Evolutionary conservation across 768 basidiomycete species (phyloP).

Genomic region (Boletus rex-veris): DNA sequence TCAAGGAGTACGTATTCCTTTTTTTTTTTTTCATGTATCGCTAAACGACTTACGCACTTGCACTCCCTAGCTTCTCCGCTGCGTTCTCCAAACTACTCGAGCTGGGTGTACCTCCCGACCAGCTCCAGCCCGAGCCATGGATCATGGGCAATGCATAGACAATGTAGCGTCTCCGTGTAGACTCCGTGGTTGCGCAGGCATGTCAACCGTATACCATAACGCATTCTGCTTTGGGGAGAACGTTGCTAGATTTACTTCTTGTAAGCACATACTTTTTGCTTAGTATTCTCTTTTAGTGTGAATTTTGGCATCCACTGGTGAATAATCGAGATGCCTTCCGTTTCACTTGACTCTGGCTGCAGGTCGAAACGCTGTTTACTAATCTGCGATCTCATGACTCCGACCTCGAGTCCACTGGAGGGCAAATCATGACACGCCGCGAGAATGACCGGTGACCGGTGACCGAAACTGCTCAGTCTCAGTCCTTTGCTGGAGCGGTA

Average conservation of each 20-base stretch:
- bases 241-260: not conserved
- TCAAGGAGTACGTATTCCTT: constrained; percentile 75
- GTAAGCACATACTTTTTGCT: not conserved
- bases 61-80: constrained; percentile 65
- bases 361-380: no score
- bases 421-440: no score
- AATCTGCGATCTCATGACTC: no score
- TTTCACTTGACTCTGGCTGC: no score
- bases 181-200: not conserved
- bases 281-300: no score
- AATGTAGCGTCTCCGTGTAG: no score
- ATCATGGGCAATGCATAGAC: constrained; percentile 41
- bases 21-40: not conserved
- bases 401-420: no score
- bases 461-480: no score
- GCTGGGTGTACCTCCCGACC: constrained; percentile 83
- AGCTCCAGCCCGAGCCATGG: constrained; percentile 81
- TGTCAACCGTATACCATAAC: not conserved
- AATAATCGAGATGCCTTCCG: no score
- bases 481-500: no score
- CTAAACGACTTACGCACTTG: not conserved
- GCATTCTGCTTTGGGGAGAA: not conserved
- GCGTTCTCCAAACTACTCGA: constrained; percentile 81
- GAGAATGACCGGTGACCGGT: no score
- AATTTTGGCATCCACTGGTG: no score